phyloP scores from a whole-genome alignment of 768 basidiomycete species.

The Strobilomyces confusus region DNA sequence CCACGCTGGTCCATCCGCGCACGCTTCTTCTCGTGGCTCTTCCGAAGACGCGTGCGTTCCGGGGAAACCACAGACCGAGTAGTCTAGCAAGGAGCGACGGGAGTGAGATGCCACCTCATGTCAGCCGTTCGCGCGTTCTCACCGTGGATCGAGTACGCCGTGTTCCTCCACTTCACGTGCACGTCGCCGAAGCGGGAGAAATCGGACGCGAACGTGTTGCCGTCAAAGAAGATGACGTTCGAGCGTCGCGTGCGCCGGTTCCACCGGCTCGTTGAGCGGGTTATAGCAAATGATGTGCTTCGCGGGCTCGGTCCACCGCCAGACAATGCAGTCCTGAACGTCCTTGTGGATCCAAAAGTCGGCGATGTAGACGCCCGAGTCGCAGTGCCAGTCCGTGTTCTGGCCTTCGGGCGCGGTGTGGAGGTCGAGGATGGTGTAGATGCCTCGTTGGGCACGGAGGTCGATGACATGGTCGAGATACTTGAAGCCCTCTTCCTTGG shows the following conservation, averaged over 20 bases:
- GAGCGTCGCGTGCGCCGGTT: conserved; percentile 60
- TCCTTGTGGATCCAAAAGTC: conserved; percentile 83
- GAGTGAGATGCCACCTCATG: background rate
- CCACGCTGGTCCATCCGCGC: conserved; percentile 70
- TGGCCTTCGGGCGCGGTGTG: conserved; percentile 76
- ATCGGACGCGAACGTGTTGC: conserved; percentile 80
- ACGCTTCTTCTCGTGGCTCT: conserved; percentile 69
- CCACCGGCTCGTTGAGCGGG: conserved; percentile 78
- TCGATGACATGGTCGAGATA: conserved; percentile 81
- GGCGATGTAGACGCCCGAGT: conserved; percentile 64
- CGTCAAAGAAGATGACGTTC: conserved; percentile 78
- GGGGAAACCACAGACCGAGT: conserved; percentile 63
- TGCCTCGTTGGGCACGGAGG: conserved; percentile 68
- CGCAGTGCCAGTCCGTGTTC: conserved; percentile 78
- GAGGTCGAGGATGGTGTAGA: conserved; percentile 77
- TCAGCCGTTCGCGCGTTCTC: background rate
- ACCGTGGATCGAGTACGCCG: conserved; percentile 77
- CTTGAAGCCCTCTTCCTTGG: conserved; percentile 71
- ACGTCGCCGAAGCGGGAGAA: conserved; percentile 69
- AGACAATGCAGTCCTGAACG: conserved; percentile 73
- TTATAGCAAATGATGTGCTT: conserved; percentile 82
- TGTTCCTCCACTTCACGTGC: conserved; percentile 62
- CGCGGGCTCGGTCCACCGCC: conserved; percentile 77
- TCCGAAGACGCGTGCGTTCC: conserved; percentile 45
- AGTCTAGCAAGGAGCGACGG: conserved; percentile 16